Evolutionary conservation across 345 rosid genomes (phyloP), one percentile per base, ranked within the genome.

Genomic region (Laguncularia racemosa): DNA sequence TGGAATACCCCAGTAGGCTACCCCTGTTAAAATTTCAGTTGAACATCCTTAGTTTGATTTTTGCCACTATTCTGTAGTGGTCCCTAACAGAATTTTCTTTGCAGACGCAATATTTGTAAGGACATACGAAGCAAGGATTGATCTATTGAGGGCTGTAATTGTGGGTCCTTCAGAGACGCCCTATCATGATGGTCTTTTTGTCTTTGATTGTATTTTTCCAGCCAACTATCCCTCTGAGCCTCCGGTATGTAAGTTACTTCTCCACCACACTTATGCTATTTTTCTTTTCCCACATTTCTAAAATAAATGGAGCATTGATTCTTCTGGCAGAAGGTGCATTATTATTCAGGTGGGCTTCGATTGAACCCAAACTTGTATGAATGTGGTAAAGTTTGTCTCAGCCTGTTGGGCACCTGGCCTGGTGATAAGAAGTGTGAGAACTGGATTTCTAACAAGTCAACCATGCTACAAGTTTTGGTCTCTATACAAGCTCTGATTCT

Each of bases 381-480:
- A 51, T 76, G 82, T 63, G 87, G 87, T 16, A 82, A 79, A 79
- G 84, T 82, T 26, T 82, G 88, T 73, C 77, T 82, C 48, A 76
- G 88, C 61, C 84, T 82, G 65, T 66, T 82, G 74, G 88, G 88
- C 33, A 82, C 88, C 57, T 78, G 84, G 88, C 67, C 47, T 38
- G 88, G 88, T 20, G 28, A 68, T 20, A 18, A 59, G 33, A 72
- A 59, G 40, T 33, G 9, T 53, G 88, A 82, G 78, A 65, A 51
- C 73, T 82, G 88, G 88, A 67, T 72, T 44, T 70, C 79, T n/a
- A 71, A 72, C 40, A 58, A 55, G 46, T 82, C 87, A 2, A 82
- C 87, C 60, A 82, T 82, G 87, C 73, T 79, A 18, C 87, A 82
- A 64, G 84, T 82, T 68, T 66, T 82, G 78, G 80, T 82, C 26